Evolutionary conservation across 257 asterid genomes (phyloP), one percentile per base, ranked within the genome.

Genomic region (Przewalskia tangutica): DNA sequence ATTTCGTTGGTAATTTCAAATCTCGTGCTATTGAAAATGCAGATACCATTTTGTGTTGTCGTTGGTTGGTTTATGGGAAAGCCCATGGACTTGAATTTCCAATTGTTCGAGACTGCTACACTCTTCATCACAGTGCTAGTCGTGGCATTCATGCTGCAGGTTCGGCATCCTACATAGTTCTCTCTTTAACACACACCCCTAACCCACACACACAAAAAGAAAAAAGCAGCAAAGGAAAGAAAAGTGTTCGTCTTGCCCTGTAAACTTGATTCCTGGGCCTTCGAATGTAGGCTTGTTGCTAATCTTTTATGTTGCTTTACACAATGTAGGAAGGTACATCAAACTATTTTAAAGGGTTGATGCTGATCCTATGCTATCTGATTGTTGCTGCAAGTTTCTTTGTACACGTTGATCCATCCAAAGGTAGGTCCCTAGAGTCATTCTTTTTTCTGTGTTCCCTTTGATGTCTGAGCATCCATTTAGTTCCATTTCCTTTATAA

Each of bases 131-230:
- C 98, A 0, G 99, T 96, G 80, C 87, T 96, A 76, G 99, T 96
- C 60, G 99, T 96, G 86, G 99, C 98, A n/a, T 96, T 96, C 86
- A 93, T 96, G 98, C 91, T 96, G 87, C 98, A 96, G 98, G 99
- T 95, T 88, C 38, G 55, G 89, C 40, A 34, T 20, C 66, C 44
- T 16, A 64, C 54, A 7, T 59, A 20, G 27, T 77, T 40, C 68
- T 54, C 8, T 48, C 48, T n/a, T 38, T 14, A 59, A 46, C 36
- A 55, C 32, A 1, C 32, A 0, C 32, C 32, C 32, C 1, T 2
- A 27, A 27, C 32, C 32, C 32, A 27, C 32, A 27, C 32, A 54
- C 76, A 34, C 8, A n/a, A 14, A 8, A 65, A 16, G 7, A 66
- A 36, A 16, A 34, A 65, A 16, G 2, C 36, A 10, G 36, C 12